A percentile compares a stretch with the other conserved stretches of the same genome.
Evolutionary conservation across 768 basidiomycete genomes (phyloP).

Genomic region (Cantharellus cinnabarinus): DNA sequence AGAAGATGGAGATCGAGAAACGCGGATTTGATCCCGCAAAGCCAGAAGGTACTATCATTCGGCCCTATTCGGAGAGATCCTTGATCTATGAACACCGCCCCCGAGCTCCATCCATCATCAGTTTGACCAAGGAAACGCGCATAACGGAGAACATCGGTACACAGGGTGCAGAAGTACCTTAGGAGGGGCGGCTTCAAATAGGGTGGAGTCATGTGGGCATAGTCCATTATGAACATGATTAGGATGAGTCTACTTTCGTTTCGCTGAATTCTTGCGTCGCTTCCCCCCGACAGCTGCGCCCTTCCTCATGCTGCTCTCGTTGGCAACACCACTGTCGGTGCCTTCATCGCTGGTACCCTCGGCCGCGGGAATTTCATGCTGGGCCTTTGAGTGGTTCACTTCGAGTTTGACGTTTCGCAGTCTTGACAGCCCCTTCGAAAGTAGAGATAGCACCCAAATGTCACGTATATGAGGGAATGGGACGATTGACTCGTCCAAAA

Average conservation of each 20-base stretch:
- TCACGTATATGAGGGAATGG: constrained; percentile 32
- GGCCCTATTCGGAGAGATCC: background rate
- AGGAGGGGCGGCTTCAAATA: no score
- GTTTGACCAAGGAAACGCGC: background rate
- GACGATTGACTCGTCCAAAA: constrained; percentile 39
- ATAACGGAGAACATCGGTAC: background rate
- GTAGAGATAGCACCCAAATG: constrained; percentile 50
- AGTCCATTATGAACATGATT: no score
- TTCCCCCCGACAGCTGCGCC: background rate
- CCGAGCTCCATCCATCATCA: background rate
- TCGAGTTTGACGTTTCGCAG: background rate
- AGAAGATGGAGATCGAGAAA: background rate
- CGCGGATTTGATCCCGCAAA: background rate
- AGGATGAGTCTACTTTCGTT: background rate
- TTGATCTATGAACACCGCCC: background rate
- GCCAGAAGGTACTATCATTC: background rate
- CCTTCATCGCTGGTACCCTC: background rate
- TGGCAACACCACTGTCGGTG: background rate
- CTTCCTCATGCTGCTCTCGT: background rate
- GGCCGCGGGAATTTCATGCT: background rate
- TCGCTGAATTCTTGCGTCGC: background rate
- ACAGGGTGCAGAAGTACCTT: background rate
- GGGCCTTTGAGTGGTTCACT: background rate
- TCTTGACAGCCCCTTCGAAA: background rate
- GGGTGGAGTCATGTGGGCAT: no score